A percentile compares a stretch with the other conserved stretches of the same genome.
phyloP scores from a whole-genome alignment of 306 rosid genomes.

The Parietaria judaica region DNA sequence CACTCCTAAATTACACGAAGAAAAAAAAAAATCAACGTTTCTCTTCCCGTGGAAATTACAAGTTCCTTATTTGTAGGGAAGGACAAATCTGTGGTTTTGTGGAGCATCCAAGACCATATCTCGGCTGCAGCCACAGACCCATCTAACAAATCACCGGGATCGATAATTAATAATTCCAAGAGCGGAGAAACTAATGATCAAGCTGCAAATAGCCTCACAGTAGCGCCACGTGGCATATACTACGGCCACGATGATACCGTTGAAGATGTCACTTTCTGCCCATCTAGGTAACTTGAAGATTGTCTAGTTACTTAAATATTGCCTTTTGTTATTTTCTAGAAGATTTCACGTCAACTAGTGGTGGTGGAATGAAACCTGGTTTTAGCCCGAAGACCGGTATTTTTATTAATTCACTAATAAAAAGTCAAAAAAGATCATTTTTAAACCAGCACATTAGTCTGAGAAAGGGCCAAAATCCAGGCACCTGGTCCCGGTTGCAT shows the following conservation, averaged over 20 bases:
- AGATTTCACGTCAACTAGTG: neutral
- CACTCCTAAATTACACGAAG: neutral
- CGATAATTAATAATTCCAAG: constrained; percentile 59
- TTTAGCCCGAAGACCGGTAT: no score
- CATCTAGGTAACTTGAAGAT: constrained; percentile 63
- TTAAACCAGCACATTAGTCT: no score
- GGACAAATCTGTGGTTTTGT: constrained; percentile 87
- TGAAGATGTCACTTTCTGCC: constrained; percentile 97
- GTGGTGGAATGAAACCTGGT: no score
- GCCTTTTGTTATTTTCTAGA: constrained; percentile 1
- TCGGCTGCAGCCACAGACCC: constrained; percentile 59
- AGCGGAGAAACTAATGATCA: constrained; percentile 72
- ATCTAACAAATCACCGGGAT: constrained; percentile 41
- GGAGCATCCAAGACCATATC: constrained; percentile 98
- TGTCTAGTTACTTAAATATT: constrained; percentile 1
- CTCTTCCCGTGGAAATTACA: neutral
- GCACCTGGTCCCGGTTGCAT: neutral
- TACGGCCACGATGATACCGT: constrained; percentile 91
- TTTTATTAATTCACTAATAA: no score
- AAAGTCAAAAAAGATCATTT: no score
- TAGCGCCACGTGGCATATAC: constrained; percentile 92
- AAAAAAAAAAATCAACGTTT: neutral
- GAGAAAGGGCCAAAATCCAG: no score
- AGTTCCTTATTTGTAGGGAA: constrained; percentile 52
- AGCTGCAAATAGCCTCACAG: constrained; percentile 67